These are phyloP conservation scores for Aspergillus jensenii DNA, from an alignment of 2,329 filamentous ascomycete species.

Conservation along the genomic window DNA sequence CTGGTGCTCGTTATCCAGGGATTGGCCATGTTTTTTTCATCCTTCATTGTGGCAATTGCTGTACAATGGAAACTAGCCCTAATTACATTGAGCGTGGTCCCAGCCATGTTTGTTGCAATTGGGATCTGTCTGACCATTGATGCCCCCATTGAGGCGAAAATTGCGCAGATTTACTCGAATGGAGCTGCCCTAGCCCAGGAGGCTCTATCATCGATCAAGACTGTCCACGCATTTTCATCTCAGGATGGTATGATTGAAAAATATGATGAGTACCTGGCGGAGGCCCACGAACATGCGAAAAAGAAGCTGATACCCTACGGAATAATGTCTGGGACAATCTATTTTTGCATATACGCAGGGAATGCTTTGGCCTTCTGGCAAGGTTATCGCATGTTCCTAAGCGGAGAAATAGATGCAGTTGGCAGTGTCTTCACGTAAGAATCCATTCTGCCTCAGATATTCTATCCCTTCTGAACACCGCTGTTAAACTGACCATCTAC, in stretches of 20 bases:
- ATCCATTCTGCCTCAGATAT: background rate
- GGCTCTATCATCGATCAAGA: constrained; percentile 64
- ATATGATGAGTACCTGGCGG: constrained; percentile 18
- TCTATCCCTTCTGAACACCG: constrained; percentile 2
- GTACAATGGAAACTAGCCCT: constrained; percentile 91
- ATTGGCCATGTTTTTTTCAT: constrained; percentile 77
- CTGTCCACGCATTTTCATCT: constrained; percentile 24
- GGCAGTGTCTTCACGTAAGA: constrained; percentile 28
- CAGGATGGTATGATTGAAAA: constrained; percentile 15
- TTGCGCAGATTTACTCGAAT: constrained; percentile 74
- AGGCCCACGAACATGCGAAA: constrained; percentile 16
- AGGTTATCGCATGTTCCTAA: constrained; percentile 30
- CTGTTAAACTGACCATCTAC: background rate
- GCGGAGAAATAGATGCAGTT: constrained; percentile 24
- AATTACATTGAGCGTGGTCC: constrained; percentile 79
- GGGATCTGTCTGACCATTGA: constrained; percentile 67
- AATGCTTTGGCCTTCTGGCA: constrained; percentile 53
- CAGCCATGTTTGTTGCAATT: constrained; percentile 73
- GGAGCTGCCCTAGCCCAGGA: constrained; percentile 91
- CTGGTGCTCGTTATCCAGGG: constrained; percentile 74
- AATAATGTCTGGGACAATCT: constrained; percentile 18
- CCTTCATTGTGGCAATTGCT: constrained; percentile 86
- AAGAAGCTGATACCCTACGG: constrained; percentile 22
- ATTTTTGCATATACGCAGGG: constrained; percentile 19
- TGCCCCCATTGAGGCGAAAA: constrained; percentile 74